Conservation (phyloP, 1,139 yeast species). For the Starmera stellimalicola region DNA sequence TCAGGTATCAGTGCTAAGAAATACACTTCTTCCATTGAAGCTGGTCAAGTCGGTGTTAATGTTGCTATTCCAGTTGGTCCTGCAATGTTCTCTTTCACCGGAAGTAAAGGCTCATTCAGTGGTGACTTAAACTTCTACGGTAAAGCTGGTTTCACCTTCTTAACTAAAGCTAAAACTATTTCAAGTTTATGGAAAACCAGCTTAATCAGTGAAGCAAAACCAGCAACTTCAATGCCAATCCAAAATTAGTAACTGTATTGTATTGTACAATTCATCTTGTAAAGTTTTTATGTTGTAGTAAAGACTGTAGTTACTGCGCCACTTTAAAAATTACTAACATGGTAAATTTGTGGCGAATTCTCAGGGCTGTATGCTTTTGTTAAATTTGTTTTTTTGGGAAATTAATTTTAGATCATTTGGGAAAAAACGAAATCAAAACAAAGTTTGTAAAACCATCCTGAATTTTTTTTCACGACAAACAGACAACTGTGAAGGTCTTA, state of each 20-base stretch:
- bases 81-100: slow-evolving; percentile 79
- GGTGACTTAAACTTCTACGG: slow-evolving; percentile 80
- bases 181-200: slow-evolving; percentile 61
- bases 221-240: slow-evolving; percentile 55
- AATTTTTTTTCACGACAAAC: too few species aligned
- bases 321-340: too few species aligned
- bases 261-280: slow-evolving; percentile 19
- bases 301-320: too few species aligned
- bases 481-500: too few species aligned
- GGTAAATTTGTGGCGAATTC: too few species aligned
- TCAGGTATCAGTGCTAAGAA: slow-evolving; percentile 64
- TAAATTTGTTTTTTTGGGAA: too few species aligned
- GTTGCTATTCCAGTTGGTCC: slow-evolving; percentile 82
- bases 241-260: slow-evolving; percentile 22
- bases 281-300: not conserved
- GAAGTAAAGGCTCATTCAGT: slow-evolving; percentile 67
- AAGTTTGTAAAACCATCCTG: too few species aligned
- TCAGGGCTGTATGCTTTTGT: too few species aligned
- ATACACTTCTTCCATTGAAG: slow-evolving; percentile 61
- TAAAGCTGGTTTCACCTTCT: slow-evolving; percentile 60
- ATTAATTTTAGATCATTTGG: too few species aligned
- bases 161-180: slow-evolving; percentile 72
- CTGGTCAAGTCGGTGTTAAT: slow-evolving; percentile 74
- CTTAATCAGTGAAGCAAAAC: slow-evolving; percentile 42
- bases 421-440: too few species aligned